These are phyloP conservation scores for Vigna trinervia DNA, from an alignment of 306 rosid genomes.

Conservation along the genomic window DNA sequence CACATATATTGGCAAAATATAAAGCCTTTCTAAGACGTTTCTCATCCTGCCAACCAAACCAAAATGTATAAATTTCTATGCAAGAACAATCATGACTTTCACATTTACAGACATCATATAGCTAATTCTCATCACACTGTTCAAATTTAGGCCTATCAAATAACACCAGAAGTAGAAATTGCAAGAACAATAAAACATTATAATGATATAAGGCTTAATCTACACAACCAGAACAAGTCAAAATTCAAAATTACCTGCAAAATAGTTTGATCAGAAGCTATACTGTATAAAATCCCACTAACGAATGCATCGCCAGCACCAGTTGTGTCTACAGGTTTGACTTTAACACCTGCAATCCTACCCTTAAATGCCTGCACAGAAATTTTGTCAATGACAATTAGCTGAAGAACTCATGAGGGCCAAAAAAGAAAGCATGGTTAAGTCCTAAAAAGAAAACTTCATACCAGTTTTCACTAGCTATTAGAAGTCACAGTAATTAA, in stretches of 20 bases:
- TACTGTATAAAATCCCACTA: constrained; percentile 69
- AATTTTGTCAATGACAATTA: constrained; percentile 30
- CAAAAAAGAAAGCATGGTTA: background rate
- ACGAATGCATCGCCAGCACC: constrained; percentile 99
- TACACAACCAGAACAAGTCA: constrained; percentile 7
- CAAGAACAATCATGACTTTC: background rate
- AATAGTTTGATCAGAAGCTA: constrained; percentile 69
- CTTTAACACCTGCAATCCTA: constrained; percentile 78
- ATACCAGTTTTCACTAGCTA: background rate
- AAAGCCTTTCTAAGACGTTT: constrained; percentile 65
- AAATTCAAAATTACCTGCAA: constrained; percentile 58
- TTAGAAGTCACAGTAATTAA: constrained; percentile 6
- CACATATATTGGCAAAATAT: constrained; percentile 78
- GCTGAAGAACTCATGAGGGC: constrained; percentile 8
- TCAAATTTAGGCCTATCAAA: no score
- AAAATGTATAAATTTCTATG: constrained; percentile 10
- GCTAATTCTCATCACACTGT: no score
- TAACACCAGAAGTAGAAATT: no score
- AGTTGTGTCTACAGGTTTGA: constrained; percentile 82
- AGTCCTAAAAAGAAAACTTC: background rate
- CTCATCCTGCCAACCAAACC: constrained; percentile 61
- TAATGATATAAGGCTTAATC: background rate
- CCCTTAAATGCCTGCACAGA: constrained; percentile 75
- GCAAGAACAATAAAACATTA: no score
- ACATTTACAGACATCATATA: no score